Evolutionary conservation across 139 green algal genomes (phyloP).

Genomic region (Coelastrella sp.): DNA sequence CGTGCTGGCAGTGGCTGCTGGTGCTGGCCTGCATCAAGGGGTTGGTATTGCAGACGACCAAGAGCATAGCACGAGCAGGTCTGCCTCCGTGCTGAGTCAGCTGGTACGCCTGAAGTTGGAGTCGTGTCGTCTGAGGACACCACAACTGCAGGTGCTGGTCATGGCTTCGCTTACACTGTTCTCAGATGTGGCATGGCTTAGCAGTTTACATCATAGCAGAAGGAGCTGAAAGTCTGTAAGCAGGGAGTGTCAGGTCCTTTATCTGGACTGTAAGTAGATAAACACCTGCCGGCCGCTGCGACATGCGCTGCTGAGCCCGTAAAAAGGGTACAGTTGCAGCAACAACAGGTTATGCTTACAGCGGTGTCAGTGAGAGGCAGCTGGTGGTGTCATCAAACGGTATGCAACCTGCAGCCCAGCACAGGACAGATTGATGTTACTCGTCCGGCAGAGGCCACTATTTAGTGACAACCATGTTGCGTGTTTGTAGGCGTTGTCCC

Average conservation of each 20-base stretch:
- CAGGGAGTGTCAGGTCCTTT: no score
- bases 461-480: background rate
- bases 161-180: background rate
- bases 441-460: no score
- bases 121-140: slow-evolving; percentile 32
- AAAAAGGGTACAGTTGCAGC: no score
- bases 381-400: background rate
- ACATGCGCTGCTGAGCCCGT: no score
- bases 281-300: no score
- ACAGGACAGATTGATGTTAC: no score
- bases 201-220: background rate
- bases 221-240: no score
- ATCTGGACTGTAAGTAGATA: no score
- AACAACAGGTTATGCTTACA: no score
- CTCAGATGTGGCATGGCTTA: background rate
- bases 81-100: background rate
- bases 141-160: slow-evolving; percentile 25
- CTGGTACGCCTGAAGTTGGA: slow-evolving; percentile 38
- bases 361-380: no score
- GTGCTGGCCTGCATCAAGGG: no score
- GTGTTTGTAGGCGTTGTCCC: slow-evolving; percentile 2
- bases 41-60: background rate
- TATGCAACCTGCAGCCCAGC: background rate
- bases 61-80: background rate
- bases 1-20: background rate